Evolutionary conservation across 768 basidiomycete genomes (phyloP), one percentile per base, ranked within the genome.

Genomic region (Fomitopsis pulvina): DNA sequence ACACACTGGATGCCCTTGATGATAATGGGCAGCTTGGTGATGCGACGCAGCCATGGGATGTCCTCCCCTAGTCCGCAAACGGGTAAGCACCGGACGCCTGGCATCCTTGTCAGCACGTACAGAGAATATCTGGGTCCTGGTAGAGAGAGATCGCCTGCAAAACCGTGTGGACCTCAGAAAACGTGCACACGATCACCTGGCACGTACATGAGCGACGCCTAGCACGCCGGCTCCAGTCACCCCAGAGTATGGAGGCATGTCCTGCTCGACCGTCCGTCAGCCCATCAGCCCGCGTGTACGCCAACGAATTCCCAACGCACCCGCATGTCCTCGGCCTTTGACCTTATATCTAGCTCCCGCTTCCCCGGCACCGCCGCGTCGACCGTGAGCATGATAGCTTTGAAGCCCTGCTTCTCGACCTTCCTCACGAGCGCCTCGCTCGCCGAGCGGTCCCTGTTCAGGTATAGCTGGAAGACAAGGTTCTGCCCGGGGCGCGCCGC

Each of bases 361-460:
- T 75, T 76, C 2, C 72, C 72, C 8, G 66, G 60, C 27, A 71
- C 68, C 0, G 74, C 66, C 0, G 72, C 68, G 52, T 78, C 76
- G 14, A 78, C 75, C 0, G 76, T 78, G 34, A 78, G 65, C 56
- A 76, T 71, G 51, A 78, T 66, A 1, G 69, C 76, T 41, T 71
- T 71, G 57, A 68, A 74, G 0, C 74, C 71, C 1, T 66, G 57
- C 14, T 61, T 52, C 42, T 68, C 66, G 24, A 77, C 67, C 16
- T 66, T 58, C 32, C 60, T 52, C 8, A 78, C 46, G 4, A 75
- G 61, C 4, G 55, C 60, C 53, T 71, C 72, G 1, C 72, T 67
- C 48, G 62, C 68, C 8, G 51, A 47, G 7, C 74, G 70, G 39
- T 75, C 70, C 48, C 62, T 66, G 62, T 75, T 73, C 47, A 78